Evolutionary conservation across 2,329 filamentous ascomycete species (phyloP).

Genomic region (Zymoseptoria passerinii): DNA sequence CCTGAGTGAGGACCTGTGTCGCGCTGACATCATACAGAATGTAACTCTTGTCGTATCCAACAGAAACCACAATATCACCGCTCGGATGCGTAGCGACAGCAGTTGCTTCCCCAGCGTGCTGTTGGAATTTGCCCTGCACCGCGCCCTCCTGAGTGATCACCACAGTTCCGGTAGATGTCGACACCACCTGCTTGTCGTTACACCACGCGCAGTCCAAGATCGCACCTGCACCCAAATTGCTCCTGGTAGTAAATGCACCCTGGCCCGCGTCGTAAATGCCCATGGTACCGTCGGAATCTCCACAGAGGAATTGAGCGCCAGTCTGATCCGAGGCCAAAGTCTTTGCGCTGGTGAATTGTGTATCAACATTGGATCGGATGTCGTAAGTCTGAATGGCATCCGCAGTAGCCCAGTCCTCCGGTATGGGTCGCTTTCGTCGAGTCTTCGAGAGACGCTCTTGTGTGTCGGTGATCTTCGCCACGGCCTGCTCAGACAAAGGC

Average conservation of each 20-base stretch:
- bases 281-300: slow-evolving; percentile 64
- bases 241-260: slow-evolving; percentile 62
- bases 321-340: slow-evolving; percentile 50
- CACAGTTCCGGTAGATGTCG: slow-evolving; percentile 66
- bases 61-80: slow-evolving; percentile 73
- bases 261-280: slow-evolving; percentile 72
- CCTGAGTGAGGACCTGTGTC: slow-evolving; percentile 62
- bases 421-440: slow-evolving; percentile 80
- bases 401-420: slow-evolving; percentile 72
- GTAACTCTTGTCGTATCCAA: slow-evolving; percentile 86
- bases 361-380: slow-evolving; percentile 45
- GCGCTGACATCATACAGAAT: slow-evolving; percentile 73
- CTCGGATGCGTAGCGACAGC: slow-evolving; percentile 74
- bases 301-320: slow-evolving; percentile 62
- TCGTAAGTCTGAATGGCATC: slow-evolving; percentile 60
- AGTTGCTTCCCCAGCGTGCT: slow-evolving; percentile 75
- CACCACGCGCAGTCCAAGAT: slow-evolving; percentile 61
- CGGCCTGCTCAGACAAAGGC: slow-evolving; percentile 62
- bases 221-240: slow-evolving; percentile 55
- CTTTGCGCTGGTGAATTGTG: slow-evolving; percentile 52
- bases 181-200: slow-evolving; percentile 60
- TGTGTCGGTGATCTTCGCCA: slow-evolving; percentile 67
- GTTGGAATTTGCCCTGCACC: slow-evolving; percentile 61
- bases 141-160: slow-evolving; percentile 68
- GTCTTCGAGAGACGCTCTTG: slow-evolving; percentile 78